phyloP scores from a whole-genome alignment of 495 filamentous ascomycete genomes.

The Cercophora sp. region DNA sequence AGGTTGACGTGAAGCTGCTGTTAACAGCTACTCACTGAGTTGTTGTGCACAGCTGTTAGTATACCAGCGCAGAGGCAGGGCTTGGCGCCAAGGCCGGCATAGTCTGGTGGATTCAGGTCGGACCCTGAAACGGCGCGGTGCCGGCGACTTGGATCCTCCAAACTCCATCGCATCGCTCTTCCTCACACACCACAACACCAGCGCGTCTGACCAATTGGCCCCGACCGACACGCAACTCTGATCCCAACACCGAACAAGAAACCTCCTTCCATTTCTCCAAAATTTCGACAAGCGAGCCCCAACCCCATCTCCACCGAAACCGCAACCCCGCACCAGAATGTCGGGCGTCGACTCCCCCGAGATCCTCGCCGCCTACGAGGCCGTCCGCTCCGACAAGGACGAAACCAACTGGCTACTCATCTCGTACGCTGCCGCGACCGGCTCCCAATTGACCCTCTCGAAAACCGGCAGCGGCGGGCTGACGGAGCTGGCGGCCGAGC shows the following conservation, averaged over 20 bases:
- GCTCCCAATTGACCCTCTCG: slow-evolving; percentile 44
- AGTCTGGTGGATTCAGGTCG: neutral
- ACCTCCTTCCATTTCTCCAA: neutral
- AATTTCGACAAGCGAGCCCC: neutral
- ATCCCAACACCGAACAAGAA: neutral
- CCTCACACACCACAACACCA: neutral
- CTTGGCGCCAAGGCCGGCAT: neutral
- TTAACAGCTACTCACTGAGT: no score
- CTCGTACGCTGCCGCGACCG: slow-evolving; percentile 44
- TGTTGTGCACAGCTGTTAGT: no score
- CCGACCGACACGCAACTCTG: neutral
- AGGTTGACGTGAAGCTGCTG: no score
- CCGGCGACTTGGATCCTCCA: no score
- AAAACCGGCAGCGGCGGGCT: slow-evolving; percentile 50
- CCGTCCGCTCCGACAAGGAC: slow-evolving; percentile 53
- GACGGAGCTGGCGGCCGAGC: slow-evolving; percentile 39
- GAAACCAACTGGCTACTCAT: slow-evolving; percentile 55
- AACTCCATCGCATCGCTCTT: no score
- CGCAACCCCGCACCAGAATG: slow-evolving; percentile 25
- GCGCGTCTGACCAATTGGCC: neutral
- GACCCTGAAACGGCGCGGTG: slow-evolving; percentile 1
- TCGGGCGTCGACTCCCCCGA: slow-evolving; percentile 44
- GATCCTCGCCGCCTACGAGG: slow-evolving; percentile 45
- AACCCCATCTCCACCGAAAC: neutral
- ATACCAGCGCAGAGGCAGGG: no score